Percentiles rank a stretch among this genome's conserved stretches.
These are phyloP conservation scores for Chytriomyces sp. DNA, from an alignment of 192 early-diverging fungal genomes.

Conservation along the genomic window DNA sequence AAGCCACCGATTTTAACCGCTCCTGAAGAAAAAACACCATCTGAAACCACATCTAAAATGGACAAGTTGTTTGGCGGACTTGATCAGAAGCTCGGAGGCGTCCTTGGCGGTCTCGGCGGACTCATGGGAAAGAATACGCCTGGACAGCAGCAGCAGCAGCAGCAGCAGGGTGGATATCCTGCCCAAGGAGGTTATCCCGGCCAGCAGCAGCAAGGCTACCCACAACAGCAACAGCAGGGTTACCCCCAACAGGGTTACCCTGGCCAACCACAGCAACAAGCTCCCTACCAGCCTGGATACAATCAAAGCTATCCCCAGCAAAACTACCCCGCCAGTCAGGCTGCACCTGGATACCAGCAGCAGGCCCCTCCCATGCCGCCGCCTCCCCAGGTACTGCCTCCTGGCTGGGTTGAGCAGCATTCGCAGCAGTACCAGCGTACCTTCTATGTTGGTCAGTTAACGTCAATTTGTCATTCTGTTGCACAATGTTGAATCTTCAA, in stretches of 20 bases:
- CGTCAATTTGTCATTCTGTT: background rate
- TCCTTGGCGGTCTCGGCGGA: background rate
- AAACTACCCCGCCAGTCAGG: background rate
- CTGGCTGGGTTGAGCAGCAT: conserved; percentile 45
- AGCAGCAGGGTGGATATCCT: conserved; percentile 1
- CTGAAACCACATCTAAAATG: no score
- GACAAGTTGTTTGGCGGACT: background rate
- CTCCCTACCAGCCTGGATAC: background rate
- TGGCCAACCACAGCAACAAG: background rate
- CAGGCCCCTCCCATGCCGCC: background rate
- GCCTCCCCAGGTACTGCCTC: conserved; percentile 28
- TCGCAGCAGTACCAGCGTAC: conserved; percentile 33
- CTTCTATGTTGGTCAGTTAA: conserved; percentile 42
- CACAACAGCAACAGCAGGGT: background rate
- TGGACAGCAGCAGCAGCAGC: no score
- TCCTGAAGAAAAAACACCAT: no score
- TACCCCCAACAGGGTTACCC: background rate
- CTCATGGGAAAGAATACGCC: no score
- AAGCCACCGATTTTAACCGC: no score
- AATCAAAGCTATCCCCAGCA: conserved; percentile 19
- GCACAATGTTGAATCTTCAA: background rate
- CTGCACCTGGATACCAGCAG: background rate
- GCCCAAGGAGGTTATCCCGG: background rate
- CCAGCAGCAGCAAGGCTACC: conserved; percentile 6
- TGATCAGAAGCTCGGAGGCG: conserved; percentile 2